Conservation (phyloP, 306 rosid genomes). For the Cicer pinnatifidum region DNA sequence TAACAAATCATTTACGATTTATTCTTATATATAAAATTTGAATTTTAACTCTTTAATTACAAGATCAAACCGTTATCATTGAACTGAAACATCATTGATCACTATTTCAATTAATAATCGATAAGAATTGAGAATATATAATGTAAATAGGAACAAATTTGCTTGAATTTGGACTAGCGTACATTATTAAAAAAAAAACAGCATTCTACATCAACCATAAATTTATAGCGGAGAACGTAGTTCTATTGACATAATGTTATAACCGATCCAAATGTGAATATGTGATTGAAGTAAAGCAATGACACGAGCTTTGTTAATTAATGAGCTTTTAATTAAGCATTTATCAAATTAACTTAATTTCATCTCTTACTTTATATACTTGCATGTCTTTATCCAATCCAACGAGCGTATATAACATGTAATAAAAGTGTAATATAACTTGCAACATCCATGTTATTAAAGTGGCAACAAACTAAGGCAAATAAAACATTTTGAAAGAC, state of each 20-base stretch:
- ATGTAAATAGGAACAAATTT: background rate
- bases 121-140: background rate
- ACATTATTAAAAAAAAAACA: background rate
- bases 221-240: background rate
- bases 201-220: background rate
- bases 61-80: too few species aligned
- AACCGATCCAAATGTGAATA: background rate
- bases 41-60: too few species aligned
- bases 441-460: background rate
- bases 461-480: background rate
- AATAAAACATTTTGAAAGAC: background rate
- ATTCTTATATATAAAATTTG: too few species aligned
- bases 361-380: too few species aligned
- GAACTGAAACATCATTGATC: too few species aligned
- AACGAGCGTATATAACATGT: background rate
- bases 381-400: background rate
- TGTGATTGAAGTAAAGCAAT: background rate
- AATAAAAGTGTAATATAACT: background rate
- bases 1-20: too few species aligned
- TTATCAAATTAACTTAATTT: background rate
- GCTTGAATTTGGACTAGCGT: background rate
- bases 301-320: background rate
- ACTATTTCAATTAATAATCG: too few species aligned
- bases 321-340: slow-evolving; percentile 1
- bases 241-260: background rate